Evolutionary conservation across 2,329 filamentous ascomycete genomes (phyloP).

Genomic region (Alternaria sp.): DNA sequence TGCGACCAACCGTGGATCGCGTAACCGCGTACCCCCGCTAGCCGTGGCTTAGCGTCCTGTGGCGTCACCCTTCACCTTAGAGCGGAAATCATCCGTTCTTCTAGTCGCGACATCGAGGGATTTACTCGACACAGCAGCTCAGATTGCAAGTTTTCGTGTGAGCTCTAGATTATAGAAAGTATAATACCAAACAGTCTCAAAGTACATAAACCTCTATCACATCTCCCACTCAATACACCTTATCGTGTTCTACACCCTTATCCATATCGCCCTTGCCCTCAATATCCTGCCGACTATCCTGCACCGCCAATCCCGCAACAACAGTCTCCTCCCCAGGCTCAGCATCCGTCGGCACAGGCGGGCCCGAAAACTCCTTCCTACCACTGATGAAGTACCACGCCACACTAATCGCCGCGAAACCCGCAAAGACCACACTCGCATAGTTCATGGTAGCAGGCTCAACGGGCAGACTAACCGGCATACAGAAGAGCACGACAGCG

Average conservation of each 20-base stretch:
- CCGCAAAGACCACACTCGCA: slow-evolving; percentile 50
- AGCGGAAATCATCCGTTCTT: neutral
- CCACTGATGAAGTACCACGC: slow-evolving; percentile 48
- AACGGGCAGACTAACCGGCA: slow-evolving; percentile 61
- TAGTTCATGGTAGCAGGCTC: slow-evolving; percentile 53
- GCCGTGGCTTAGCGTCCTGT: slow-evolving; percentile 15
- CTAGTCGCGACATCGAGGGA: too few relatives aligned
- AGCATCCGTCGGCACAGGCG: slow-evolving; percentile 45
- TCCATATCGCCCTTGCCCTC: slow-evolving; percentile 30
- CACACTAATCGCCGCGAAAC: slow-evolving; percentile 46
- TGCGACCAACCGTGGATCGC: slow-evolving; percentile 1
- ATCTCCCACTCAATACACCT: neutral
- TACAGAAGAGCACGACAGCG: slow-evolving; percentile 75
- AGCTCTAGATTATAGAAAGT: neutral
- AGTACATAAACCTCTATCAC: neutral
- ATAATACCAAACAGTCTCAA: neutral
- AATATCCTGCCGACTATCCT: slow-evolving; percentile 36
- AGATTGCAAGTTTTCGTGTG: too few relatives aligned
- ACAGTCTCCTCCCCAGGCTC: slow-evolving; percentile 42
- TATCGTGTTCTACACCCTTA: slow-evolving; percentile 12
- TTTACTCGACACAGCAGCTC: too few relatives aligned
- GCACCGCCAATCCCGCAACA: slow-evolving; percentile 40
- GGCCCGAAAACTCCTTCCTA: slow-evolving; percentile 47
- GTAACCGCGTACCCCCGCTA: slow-evolving; percentile 11
- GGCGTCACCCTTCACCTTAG: neutral